Evolutionary conservation across 257 asterid genomes (phyloP).

Genomic region (Forsythia viridissima): DNA sequence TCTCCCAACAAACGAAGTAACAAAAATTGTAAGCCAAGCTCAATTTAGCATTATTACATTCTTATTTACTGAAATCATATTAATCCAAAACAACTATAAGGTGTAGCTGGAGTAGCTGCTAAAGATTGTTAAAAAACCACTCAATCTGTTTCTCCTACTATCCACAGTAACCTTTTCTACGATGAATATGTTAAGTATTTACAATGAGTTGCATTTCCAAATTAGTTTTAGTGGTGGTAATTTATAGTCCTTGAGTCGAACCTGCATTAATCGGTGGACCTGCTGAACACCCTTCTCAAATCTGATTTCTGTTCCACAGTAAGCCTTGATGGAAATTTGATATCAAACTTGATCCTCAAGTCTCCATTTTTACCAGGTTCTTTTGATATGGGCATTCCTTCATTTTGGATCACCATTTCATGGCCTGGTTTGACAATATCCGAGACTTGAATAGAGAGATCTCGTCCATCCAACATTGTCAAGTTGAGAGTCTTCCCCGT

Average conservation of each 20-base stretch:
- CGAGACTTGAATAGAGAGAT: constrained; percentile 48
- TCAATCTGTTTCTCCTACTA: constrained; percentile 43
- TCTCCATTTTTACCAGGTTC: constrained; percentile 80
- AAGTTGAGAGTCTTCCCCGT: constrained; percentile 71
- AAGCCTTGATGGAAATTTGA: constrained; percentile 83
- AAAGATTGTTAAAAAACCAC: constrained; percentile 26
- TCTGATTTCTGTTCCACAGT: constrained; percentile 77
- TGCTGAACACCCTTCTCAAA: constrained; percentile 70
- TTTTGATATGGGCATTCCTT: constrained; percentile 95
- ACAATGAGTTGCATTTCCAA: constrained; percentile 37
- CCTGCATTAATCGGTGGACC: constrained; percentile 39
- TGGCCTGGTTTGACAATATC: constrained; percentile 81
- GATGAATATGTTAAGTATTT: constrained; percentile 48
- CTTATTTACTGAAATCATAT: constrained; percentile 23
- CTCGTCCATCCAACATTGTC: constrained; percentile 72
- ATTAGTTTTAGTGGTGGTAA: constrained; percentile 25
- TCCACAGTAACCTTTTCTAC: constrained; percentile 48
- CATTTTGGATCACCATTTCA: constrained; percentile 64
- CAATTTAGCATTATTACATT: constrained; percentile 21
- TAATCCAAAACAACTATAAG: constrained; percentile 13
- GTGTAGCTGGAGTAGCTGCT: constrained; percentile 32
- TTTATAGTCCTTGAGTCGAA: constrained; percentile 12
- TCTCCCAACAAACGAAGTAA: constrained; percentile 4
- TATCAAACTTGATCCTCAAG: constrained; percentile 77
- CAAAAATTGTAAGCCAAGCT: neutral